Evolutionary conservation across 305 asterid species (phyloP), one percentile per base, ranked within the genome.

Genomic region (Solanum hybrid): DNA sequence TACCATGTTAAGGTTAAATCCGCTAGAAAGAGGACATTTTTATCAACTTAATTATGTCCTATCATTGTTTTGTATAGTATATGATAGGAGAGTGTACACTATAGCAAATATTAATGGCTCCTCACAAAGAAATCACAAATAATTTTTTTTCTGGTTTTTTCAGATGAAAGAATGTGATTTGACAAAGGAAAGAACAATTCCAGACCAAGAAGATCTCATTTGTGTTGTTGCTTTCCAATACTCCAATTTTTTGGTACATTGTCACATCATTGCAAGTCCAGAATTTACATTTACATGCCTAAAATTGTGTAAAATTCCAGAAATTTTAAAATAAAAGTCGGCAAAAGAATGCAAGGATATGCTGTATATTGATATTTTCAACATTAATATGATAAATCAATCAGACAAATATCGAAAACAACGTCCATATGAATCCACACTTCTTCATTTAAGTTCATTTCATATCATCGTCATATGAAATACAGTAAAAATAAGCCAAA

Each of bases 161-260:
- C 42, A 51, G 75, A 84, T 86, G 77, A 86, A 33, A 85, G 79
- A 78, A 78, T 76, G 89, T 76, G 77, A 86, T 61, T 33, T 33
- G 88, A 86, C 88, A 86, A 57, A 61, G 77, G 88, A 86, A 86
- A 86, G 88, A 86, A 35, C 51, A 86, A 34, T 57, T 33, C 77
- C 33, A 86, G 88, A 86, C 77, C 77, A 86, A 86, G 76, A 57
- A 85, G 20, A 85, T 85, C 77, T 71, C 88, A 61, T 22, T 61
- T 13, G 75, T 61, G n/a, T 33, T 61, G 88, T 57, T 85, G 88
- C 75, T 86, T 61, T 84, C 76, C 77, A 86, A 64, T 31, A 61
- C n/a, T 57, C 46, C 88, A 61, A 86, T n/a, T 33, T 11, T 86
- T 33, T 33, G 88, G 77, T 86, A 61, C 77, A 61, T 86, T 86